Conservation (phyloP, 2,329 filamentous ascomycete genomes). For the Pseudofabraea citricarpa region DNA sequence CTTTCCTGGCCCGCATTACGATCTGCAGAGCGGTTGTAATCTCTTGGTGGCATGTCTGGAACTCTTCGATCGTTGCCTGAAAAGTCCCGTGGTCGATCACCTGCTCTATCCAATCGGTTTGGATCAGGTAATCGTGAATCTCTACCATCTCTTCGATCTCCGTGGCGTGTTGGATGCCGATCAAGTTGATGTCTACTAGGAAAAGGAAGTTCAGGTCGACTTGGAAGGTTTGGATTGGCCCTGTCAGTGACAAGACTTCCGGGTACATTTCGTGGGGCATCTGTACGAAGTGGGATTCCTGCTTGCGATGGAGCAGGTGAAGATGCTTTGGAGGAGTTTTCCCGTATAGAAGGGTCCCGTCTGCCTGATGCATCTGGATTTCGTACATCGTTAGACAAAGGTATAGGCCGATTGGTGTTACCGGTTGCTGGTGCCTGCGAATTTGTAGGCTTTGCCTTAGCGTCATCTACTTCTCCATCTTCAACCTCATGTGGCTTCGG, state of each 20-base stretch:
- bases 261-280: slow-evolving; percentile 12
- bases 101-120: slow-evolving; percentile 14
- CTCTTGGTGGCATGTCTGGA: slow-evolving; percentile 18
- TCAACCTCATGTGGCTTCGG: slow-evolving; percentile 47
- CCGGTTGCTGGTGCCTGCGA: neutral
- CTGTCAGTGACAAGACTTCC: slow-evolving; percentile 12
- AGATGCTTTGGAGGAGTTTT: slow-evolving; percentile 21
- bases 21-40: slow-evolving; percentile 21
- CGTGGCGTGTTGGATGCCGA: slow-evolving; percentile 22
- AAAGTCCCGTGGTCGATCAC: slow-evolving; percentile 26
- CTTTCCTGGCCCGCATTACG: slow-evolving; percentile 17
- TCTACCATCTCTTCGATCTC: slow-evolving; percentile 25
- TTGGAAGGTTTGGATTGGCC: slow-evolving; percentile 22
- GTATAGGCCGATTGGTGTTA: slow-evolving; percentile 5
- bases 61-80: slow-evolving; percentile 20
- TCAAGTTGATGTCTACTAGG: slow-evolving; percentile 23
- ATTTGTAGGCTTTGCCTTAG: slow-evolving; percentile 28
- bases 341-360: slow-evolving; percentile 21
- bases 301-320: slow-evolving; percentile 11
- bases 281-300: slow-evolving; percentile 18
- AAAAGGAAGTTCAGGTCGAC: slow-evolving; percentile 26
- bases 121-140: slow-evolving; percentile 16
- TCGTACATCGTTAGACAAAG: slow-evolving; percentile 12
- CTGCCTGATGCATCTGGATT: too few species aligned
- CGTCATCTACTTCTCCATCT: slow-evolving; percentile 69